phyloP scores from a whole-genome alignment of 208 protist genomes.

The Trypanosoma rangeli region DNA sequence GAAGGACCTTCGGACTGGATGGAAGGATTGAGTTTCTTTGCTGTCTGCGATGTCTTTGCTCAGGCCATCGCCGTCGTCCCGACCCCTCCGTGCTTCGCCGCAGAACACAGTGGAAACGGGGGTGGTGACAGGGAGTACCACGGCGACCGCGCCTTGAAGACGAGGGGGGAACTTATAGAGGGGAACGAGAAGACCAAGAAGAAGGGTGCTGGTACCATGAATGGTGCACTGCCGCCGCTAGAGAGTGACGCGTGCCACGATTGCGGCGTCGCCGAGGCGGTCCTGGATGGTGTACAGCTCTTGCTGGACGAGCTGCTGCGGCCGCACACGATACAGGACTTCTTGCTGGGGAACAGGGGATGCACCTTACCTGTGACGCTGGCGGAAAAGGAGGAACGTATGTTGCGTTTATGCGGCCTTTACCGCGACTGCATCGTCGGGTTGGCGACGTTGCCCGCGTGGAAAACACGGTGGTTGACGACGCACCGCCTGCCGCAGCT shows the following conservation, averaged over 20 bases:
- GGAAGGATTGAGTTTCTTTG: constrained; percentile 23
- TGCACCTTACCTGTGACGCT: background rate
- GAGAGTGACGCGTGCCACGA: constrained; percentile 55
- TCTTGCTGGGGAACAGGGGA: background rate
- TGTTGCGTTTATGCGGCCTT: constrained; percentile 34
- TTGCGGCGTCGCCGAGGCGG: constrained; percentile 52
- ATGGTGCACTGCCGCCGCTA: background rate
- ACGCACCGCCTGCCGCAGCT: constrained; percentile 50
- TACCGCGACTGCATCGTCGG: constrained; percentile 46
- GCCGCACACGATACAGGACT: constrained; percentile 16
- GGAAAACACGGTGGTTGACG: constrained; percentile 70
- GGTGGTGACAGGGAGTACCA: background rate
- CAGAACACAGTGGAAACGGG: background rate
- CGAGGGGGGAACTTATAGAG: background rate
- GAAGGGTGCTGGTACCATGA: background rate
- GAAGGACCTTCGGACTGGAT: background rate
- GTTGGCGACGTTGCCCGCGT: constrained; percentile 42
- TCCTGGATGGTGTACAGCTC: constrained; percentile 50
- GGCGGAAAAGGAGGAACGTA: constrained; percentile 2
- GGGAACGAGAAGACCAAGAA: background rate
- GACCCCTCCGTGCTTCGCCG: background rate
- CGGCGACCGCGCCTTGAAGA: background rate
- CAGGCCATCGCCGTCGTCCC: constrained; percentile 7
- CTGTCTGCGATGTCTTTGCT: constrained; percentile 23
- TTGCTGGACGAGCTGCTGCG: constrained; percentile 40